These are phyloP conservation scores for Hypoxylon sp. DNA, from an alignment of 2,329 filamentous ascomycete genomes.

Conservation along the genomic window DNA sequence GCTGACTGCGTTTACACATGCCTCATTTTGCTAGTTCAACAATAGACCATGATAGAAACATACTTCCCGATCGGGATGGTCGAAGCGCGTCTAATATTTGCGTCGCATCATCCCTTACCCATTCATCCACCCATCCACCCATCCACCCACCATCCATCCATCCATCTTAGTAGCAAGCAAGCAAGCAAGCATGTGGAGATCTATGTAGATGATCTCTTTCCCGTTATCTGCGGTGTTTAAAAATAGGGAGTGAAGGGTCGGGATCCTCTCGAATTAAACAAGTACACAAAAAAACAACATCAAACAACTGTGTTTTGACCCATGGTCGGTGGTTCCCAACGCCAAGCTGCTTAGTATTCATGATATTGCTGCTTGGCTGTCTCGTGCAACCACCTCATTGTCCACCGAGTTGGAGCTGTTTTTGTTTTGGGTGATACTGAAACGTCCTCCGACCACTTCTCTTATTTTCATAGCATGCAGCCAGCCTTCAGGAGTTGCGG, in stretches of 20 bases:
- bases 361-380: conserved; percentile 12
- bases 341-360: conserved; percentile 2
- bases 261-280: too few relatives aligned
- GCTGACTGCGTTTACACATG: conserved; percentile 9
- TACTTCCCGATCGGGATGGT: conserved; percentile 12
- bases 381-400: neutral
- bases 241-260: neutral
- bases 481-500: too few relatives aligned
- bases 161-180: too few relatives aligned
- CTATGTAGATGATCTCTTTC: too few relatives aligned
- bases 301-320: conserved; percentile 11
- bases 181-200: conserved; percentile 5
- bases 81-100: conserved; percentile 19
- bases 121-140: too few relatives aligned
- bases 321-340: conserved; percentile 11
- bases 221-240: too few relatives aligned
- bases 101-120: neutral
- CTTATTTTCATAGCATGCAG: too few relatives aligned
- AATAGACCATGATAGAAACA: conserved; percentile 18
- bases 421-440: too few relatives aligned
- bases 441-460: too few relatives aligned
- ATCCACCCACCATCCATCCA: too few relatives aligned
- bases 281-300: too few relatives aligned
- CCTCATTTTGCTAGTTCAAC: conserved; percentile 16
- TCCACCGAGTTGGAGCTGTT: neutral